Evolutionary conservation across 202 grass and related monocot species (phyloP).

Genomic region (Carex arenaria): DNA sequence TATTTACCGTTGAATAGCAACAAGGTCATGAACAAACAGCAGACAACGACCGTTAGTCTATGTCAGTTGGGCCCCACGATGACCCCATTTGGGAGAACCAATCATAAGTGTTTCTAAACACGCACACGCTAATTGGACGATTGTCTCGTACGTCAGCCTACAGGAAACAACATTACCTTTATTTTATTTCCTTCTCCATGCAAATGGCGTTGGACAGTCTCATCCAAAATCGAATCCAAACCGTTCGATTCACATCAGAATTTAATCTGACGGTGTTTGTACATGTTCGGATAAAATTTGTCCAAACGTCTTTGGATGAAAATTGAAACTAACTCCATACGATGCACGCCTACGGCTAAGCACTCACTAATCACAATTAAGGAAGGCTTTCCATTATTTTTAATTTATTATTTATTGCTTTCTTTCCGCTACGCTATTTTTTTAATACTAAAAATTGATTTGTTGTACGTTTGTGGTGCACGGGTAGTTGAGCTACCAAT

Average conservation of each 20-base stretch:
- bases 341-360: background rate
- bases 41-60: background rate
- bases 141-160: background rate
- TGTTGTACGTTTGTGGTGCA: background rate
- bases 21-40: background rate
- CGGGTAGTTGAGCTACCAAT: background rate
- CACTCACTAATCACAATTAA: slow-evolving; percentile 14
- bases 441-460: background rate
- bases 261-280: no score
- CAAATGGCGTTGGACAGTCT: no score
- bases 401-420: background rate
- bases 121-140: slow-evolving; percentile 12
- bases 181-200: no score
- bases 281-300: no score
- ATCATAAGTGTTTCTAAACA: slow-evolving; percentile 11
- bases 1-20: slow-evolving; percentile 9
- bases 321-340: no score
- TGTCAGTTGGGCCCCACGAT: background rate
- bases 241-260: no score
- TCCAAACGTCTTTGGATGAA: no score
- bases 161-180: background rate
- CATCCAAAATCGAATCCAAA: no score
- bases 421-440: background rate
- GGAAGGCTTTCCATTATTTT: background rate
- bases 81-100: slow-evolving; percentile 24